Conservation (phyloP, 1,284 basidiomycete genomes). For the Testicularia cyperi region DNA sequence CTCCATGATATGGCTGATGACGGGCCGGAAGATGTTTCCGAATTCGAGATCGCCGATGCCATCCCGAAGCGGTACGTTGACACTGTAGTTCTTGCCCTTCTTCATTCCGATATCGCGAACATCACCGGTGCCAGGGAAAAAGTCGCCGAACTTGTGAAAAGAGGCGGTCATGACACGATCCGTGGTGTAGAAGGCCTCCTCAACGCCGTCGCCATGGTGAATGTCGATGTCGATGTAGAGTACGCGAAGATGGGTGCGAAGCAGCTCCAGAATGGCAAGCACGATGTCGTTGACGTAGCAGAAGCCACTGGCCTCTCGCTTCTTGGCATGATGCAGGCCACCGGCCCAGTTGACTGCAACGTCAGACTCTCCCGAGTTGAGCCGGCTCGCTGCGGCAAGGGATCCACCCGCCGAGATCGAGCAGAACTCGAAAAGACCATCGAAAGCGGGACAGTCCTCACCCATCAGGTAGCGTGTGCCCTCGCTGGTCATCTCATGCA, state of each 20-base stretch:
- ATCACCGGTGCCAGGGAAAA: conserved; percentile 82
- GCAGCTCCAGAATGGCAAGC: conserved; percentile 56
- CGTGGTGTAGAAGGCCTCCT: conserved; percentile 97
- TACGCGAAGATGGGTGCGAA: conserved; percentile 72
- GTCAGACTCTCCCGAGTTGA: conserved; percentile 80
- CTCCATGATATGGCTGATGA: conserved; percentile 83
- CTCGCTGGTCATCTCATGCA: conserved; percentile 70
- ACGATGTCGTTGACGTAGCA: conserved; percentile 88
- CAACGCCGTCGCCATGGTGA: conserved; percentile 97
- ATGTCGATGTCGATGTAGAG: conserved; percentile 98
- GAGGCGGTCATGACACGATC: conserved; percentile 94
- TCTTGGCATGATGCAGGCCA: conserved; percentile 96
- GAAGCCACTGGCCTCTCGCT: conserved; percentile 91
- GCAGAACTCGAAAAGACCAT: conserved; percentile 95
- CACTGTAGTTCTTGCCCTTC: conserved; percentile 82
- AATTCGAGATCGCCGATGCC: conserved; percentile 80
- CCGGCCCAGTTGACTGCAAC: conserved; percentile 98
- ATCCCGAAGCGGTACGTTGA: conserved; percentile 92
- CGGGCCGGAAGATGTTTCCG: conserved; percentile 67
- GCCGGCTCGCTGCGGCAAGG: conserved; percentile 76
- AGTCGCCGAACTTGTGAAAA: conserved; percentile 92
- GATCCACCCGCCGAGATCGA: conserved; percentile 89
- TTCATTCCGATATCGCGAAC: conserved; percentile 77
- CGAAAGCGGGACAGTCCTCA: conserved; percentile 94
- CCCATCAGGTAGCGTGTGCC: conserved; percentile 66